Evolutionary conservation across 2,329 filamentous ascomycete genomes (phyloP), one percentile per base, ranked within the genome.

Genomic region (Plenodomus lindquistii): DNA sequence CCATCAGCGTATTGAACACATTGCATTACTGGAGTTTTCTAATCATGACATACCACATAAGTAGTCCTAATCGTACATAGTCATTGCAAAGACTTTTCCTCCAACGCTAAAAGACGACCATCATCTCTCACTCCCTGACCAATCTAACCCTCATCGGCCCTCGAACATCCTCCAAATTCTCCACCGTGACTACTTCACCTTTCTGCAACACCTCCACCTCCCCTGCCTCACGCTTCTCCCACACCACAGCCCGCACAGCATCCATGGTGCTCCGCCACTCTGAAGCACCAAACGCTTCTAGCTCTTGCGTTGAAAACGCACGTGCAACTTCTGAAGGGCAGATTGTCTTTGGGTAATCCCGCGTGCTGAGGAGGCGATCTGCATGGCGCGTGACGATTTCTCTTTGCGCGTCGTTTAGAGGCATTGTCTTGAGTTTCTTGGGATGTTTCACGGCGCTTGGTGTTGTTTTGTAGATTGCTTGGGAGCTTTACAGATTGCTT

Each of bases 271-370:
- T 75, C 40, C 77, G 67, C 79, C 79, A 81, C 5, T 65, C 57
- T 20, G 46, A 38, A 9, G 54, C 61, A 19, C 54, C 35, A 31
- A 71, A 38, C 17, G 40, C 43, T 6, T 48, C 35, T 22, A 81
- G 62, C 22, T 81, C 77, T 8, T 61, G 46, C 2, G 48, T 16
- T 13, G 75, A 73, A 8, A 81, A 61, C 1, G 76, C 72, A 20
- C 79, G 71, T 1, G 78, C 77, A 34, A 80, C 71, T 63, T 81
- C 79, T 13, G 78, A 80, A 3, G 78, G 79, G 56, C 79, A 81
- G 52, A 80, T 75, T 0, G 79, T 81, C 58, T 81, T 81, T 10
- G 79, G 79, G 41, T 62, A 69, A 16, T 61, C 55, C 31, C 75
- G 65, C 9, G 57, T 40, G 27, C 51, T 46, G 17, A 76, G 59